These are phyloP conservation scores for Spiraea crenata DNA, from an alignment of 331 rosid genomes.

Conservation along the genomic window DNA sequence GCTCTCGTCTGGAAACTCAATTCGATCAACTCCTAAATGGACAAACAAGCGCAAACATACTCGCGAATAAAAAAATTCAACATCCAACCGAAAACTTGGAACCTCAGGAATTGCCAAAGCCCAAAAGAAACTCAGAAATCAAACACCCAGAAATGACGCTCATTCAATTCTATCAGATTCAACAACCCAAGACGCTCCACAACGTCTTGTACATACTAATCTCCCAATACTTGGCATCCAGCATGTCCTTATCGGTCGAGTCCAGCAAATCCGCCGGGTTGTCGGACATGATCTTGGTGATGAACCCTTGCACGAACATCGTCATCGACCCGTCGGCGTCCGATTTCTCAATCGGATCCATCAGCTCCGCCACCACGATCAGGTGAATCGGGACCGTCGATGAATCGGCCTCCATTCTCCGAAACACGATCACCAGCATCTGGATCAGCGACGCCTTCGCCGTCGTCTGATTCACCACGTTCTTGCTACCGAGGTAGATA, in stretches of 20 bases:
- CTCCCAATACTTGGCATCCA: constrained; percentile 99
- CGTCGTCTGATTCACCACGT: constrained; percentile 87
- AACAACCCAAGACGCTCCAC: no score
- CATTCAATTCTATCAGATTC: no score
- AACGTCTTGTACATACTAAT: constrained; percentile 97
- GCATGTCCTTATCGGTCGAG: constrained; percentile 97
- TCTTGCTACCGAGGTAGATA: constrained; percentile 78
- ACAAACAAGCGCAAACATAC: no score
- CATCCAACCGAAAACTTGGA: no score
- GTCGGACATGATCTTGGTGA: constrained; percentile 93
- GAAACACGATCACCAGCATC: constrained; percentile 93
- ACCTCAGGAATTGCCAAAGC: no score
- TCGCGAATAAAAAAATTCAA: no score
- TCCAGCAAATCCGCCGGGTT: constrained; percentile 96
- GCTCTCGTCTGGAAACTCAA: no score
- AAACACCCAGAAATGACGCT: no score
- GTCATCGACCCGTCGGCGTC: constrained; percentile 76
- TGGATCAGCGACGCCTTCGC: constrained; percentile 96
- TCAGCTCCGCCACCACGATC: constrained; percentile 90
- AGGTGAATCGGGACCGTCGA: constrained; percentile 94
- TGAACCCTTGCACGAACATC: constrained; percentile 92
- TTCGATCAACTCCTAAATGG: no score
- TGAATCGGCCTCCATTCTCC: constrained; percentile 99
- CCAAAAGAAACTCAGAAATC: no score
- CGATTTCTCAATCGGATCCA: constrained; percentile 78